These are phyloP conservation scores for Xerocomus brunneocitrinus DNA, from an alignment of 768 basidiomycete genomes.

Conservation along the genomic window DNA sequence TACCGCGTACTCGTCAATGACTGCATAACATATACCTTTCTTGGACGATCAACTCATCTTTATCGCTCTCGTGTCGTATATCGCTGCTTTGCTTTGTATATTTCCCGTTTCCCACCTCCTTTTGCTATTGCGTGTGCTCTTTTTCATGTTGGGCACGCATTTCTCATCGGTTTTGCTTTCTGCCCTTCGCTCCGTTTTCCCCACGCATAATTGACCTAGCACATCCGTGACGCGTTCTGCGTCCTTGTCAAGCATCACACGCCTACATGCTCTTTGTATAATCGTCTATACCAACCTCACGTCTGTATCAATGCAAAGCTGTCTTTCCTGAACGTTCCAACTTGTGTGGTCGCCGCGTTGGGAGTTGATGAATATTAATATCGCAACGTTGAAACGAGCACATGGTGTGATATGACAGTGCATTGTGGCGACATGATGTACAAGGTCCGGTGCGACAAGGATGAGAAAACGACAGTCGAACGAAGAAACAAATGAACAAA, in stretches of 20 bases:
- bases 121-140: background rate
- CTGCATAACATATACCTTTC: slow-evolving; percentile 12
- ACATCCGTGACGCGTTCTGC: background rate
- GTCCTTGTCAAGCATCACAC: background rate
- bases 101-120: background rate
- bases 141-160: background rate
- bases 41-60: slow-evolving; percentile 10
- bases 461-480: background rate
- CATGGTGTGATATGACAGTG: background rate
- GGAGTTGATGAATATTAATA: background rate
- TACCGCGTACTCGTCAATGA: background rate
- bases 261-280: background rate
- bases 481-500: background rate
- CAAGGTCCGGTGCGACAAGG: background rate
- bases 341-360: background rate
- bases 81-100: slow-evolving; percentile 15
- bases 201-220: background rate
- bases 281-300: slow-evolving; percentile 2
- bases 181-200: background rate
- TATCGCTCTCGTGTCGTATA: slow-evolving; percentile 15
- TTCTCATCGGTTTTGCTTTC: background rate
- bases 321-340: background rate
- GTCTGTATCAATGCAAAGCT: slow-evolving; percentile 20
- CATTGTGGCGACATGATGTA: background rate
- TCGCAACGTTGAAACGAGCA: background rate